These are phyloP conservation scores for Skeletonema grethae DNA, from an alignment of 108 stramenopile genomes.

Conservation along the genomic window DNA sequence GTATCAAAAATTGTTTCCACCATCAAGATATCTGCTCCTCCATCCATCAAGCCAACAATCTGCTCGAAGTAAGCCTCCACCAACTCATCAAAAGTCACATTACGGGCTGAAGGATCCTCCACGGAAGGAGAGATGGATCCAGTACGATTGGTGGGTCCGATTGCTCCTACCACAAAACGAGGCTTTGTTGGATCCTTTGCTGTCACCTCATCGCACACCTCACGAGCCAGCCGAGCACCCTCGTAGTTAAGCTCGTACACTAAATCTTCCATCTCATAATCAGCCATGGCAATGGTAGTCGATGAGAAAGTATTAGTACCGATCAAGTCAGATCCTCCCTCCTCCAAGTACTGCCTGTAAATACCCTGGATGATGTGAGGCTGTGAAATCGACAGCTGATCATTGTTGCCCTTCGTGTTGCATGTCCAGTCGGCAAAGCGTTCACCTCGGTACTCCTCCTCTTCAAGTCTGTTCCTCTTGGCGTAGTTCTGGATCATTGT, in stretches of 20 bases:
- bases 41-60: constrained; percentile 94
- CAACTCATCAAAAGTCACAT: constrained; percentile 98
- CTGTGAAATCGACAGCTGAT: constrained; percentile 95
- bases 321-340: constrained; percentile 92
- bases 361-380: constrained; percentile 95
- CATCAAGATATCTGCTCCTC: constrained; percentile 95
- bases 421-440: constrained; percentile 92
- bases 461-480: constrained; percentile 91
- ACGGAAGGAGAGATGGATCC: constrained; percentile 96
- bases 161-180: constrained; percentile 96
- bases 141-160: constrained; percentile 98
- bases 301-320: constrained; percentile 99
- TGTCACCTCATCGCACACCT: constrained; percentile 95
- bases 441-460: constrained; percentile 97
- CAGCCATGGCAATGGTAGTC: constrained; percentile 98
- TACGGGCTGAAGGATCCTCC: constrained; percentile 92
- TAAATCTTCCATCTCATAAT: constrained; percentile 96
- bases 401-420: constrained; percentile 98
- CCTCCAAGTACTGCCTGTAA: constrained; percentile 92
- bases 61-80: constrained; percentile 97
- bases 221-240: constrained; percentile 91
- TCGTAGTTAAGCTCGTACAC: constrained; percentile 97
- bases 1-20: constrained; percentile 99
- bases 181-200: constrained; percentile 93
- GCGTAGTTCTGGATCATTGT: constrained; percentile 99